phyloP scores from a whole-genome alignment of 331 rosid genomes.

The Cucumis variabilis region DNA sequence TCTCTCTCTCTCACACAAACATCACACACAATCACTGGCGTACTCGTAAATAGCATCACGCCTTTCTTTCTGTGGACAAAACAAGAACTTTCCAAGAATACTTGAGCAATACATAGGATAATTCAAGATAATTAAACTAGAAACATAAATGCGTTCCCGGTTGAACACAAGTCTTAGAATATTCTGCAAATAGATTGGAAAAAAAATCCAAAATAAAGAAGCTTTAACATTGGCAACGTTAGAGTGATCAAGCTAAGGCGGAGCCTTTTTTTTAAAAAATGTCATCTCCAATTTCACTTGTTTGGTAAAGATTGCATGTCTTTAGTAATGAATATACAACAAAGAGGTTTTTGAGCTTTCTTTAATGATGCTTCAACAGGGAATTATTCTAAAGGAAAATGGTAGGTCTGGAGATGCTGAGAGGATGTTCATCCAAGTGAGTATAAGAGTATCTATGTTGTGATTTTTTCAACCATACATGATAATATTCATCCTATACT shows the following conservation, averaged over 20 bases:
- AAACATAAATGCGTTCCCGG: no score
- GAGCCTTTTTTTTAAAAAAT: neutral
- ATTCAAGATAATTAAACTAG: no score
- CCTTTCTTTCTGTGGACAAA: no score
- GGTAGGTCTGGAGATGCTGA: conserved; percentile 89
- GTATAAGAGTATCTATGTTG: conserved; percentile 38
- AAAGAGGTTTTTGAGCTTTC: conserved; percentile 1
- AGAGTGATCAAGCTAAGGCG: no score
- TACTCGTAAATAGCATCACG: no score
- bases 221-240: no score
- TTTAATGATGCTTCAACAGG: conserved; percentile 54
- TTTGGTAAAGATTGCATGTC: neutral
- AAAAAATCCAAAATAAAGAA: no score
- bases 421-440: conserved; percentile 95
- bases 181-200: no score
- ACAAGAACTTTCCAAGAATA: no score
- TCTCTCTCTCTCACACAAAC: conserved; percentile 17
- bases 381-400: conserved; percentile 85
- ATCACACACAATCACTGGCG: neutral
- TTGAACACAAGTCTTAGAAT: no score
- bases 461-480: neutral
- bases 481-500: conserved; percentile 1
- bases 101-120: no score
- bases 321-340: neutral
- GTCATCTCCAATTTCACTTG: conserved; percentile 18